Evolutionary conservation across 2,329 filamentous ascomycete genomes (phyloP), one percentile per base, ranked within the genome.

Genomic region (Diplodia seriata): DNA sequence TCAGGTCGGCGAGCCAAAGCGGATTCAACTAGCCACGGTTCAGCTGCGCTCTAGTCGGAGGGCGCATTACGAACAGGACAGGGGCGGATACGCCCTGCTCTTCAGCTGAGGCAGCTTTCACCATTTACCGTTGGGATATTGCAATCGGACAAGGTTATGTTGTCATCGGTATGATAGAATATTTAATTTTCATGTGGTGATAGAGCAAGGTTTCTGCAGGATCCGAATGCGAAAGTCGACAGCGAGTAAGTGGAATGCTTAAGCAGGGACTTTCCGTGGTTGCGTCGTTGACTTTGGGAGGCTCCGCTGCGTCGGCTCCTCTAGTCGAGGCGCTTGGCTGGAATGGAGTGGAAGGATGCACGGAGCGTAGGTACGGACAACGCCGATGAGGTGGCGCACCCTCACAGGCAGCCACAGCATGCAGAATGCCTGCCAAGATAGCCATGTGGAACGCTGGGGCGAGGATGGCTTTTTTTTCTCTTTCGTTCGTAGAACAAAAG

Each of bases 311-410:
- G 26, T 14, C 29, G 51, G 55, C 55, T 20, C 9, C 26, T 23
- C 26, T 47, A 57, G 55, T 23, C 26, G 36, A 43, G 36, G 36
- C 55, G 55, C 55, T 59, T 59, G 55, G 55, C 55, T 59, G 29
- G 33, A n/a, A 29, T 26, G 55, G 55, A 43, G 55, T 57, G n/a
- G 55, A 29, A 59, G 55, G 23, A 59, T 23, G 7, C 40, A n/a
- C 12, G 23, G 31, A 62, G 57, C 26, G 18, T 14, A 14, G 40
- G 57, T 14, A 14, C 57, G 57, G 57, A 33, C 26, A 49, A 62
- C 38, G 47, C 57, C 57, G 57, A n/a, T 36, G n/a, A 9, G 40
- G 38, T 31, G 36, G 53, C 29, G 29, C 23, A 40, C 20, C 23
- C 9, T 38, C 53, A 15, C 53, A 55, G 54, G 54, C 54, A 40